Evolutionary conservation across 306 rosid genomes (phyloP).

Genomic region (Oemleria cerasiformis): DNA sequence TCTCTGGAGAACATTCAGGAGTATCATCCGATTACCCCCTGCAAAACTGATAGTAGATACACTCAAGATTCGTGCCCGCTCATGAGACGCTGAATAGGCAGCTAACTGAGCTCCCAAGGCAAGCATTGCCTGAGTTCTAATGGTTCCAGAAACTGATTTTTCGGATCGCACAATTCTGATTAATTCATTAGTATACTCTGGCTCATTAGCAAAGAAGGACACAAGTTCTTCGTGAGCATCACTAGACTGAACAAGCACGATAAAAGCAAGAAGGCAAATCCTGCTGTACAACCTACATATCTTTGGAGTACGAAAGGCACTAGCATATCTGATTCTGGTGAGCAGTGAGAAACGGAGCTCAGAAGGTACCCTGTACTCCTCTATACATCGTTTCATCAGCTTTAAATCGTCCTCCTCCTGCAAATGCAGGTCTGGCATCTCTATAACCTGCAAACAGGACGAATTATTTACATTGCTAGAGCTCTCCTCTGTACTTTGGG

Average conservation of each 20-base stretch:
- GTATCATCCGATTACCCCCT: slow-evolving; percentile 94
- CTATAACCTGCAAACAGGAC: slow-evolving; percentile 62
- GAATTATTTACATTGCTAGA: slow-evolving; percentile 37
- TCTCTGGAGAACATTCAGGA: slow-evolving; percentile 88
- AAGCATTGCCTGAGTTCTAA: slow-evolving; percentile 93
- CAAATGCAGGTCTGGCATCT: slow-evolving; percentile 77
- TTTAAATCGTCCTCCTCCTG: slow-evolving; percentile 67
- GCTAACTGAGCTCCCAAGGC: slow-evolving; percentile 98
- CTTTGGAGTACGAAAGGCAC: slow-evolving; percentile 77
- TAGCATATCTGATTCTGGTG: slow-evolving; percentile 90
- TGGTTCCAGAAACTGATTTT: slow-evolving; percentile 74
- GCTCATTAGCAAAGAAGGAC: slow-evolving; percentile 91
- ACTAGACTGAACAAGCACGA: slow-evolving; percentile 84
- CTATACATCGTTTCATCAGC: slow-evolving; percentile 76
- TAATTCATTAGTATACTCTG: slow-evolving; percentile 89
- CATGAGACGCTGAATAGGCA: slow-evolving; percentile 92
- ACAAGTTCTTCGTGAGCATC: slow-evolving; percentile 93
- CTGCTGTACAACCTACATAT: slow-evolving; percentile 78
- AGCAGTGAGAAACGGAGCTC: slow-evolving; percentile 80
- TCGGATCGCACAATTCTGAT: slow-evolving; percentile 91
- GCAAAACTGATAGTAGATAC: slow-evolving; percentile 88
- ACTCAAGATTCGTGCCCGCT: slow-evolving; percentile 84
- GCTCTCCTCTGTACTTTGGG: slow-evolving; percentile 50
- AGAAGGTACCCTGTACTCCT: slow-evolving; percentile 63
- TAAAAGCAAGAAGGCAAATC: slow-evolving; percentile 92